A percentile compares a stretch with the other conserved stretches of the same genome.
phyloP scores from a whole-genome alignment of 2,329 filamentous ascomycete species.

The Neodidymelliopsis sp. region DNA sequence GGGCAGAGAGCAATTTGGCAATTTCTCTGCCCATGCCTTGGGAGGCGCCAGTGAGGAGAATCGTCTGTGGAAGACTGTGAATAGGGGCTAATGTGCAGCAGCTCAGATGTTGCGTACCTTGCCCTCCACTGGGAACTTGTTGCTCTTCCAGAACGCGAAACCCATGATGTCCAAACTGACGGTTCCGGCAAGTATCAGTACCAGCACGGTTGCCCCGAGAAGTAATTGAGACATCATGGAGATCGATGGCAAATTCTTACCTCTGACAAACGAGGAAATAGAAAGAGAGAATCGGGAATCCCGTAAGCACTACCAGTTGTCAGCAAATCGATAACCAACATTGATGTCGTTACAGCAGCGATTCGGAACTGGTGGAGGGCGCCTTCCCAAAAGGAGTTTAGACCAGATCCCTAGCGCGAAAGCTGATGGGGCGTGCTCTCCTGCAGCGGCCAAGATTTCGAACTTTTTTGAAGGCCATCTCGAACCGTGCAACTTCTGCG shows the following conservation, averaged over 20 bases:
- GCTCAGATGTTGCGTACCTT: conserved; percentile 65
- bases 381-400: conserved; percentile 3
- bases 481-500: conserved; percentile 3
- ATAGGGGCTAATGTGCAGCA: too few relatives aligned
- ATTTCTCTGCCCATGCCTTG: conserved; percentile 87
- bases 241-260: conserved; percentile 30
- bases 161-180: conserved; percentile 66
- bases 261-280: background rate
- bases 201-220: conserved; percentile 44
- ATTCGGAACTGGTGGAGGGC: conserved; percentile 1
- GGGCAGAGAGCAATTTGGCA: conserved; percentile 76
- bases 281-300: background rate
- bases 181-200: conserved; percentile 47
- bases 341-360: conserved; percentile 2
- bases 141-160: conserved; percentile 67
- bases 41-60: conserved; percentile 88
- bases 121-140: conserved; percentile 84
- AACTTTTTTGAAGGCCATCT: conserved; percentile 15
- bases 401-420: conserved; percentile 4
- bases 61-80: conserved; percentile 75
- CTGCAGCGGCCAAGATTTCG: conserved; percentile 42
- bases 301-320: conserved; percentile 15
- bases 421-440: conserved; percentile 15
- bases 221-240: conserved; percentile 48
- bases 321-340: background rate